A percentile compares a stretch with the other conserved stretches of the same genome.
These are phyloP conservation scores for Starmerella geochares DNA, from an alignment of 805 yeast species.

Conservation along the genomic window DNA sequence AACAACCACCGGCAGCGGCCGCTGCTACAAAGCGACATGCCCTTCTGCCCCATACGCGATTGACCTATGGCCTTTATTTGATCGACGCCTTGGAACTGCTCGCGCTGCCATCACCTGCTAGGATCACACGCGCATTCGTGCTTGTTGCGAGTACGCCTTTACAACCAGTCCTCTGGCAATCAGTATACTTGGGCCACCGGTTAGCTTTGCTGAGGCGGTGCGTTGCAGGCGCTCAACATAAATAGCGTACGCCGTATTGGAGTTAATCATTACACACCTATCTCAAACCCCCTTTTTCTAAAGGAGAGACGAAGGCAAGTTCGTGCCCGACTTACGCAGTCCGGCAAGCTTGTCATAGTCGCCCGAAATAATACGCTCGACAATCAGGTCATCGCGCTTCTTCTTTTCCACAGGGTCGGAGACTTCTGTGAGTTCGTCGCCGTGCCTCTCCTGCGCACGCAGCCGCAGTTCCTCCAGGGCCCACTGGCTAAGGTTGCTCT, in stretches of 20 bases:
- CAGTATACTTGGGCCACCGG: neutral
- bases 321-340: slow-evolving; percentile 31
- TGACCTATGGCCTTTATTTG: neutral
- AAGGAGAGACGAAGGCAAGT: slow-evolving; percentile 31
- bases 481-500: slow-evolving; percentile 56
- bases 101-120: neutral
- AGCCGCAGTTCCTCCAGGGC: slow-evolving; percentile 71
- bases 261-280: neutral
- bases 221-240: neutral
- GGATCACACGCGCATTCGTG: neutral
- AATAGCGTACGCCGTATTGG: neutral
- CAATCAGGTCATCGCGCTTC: slow-evolving; percentile 64
- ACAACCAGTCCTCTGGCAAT: neutral
- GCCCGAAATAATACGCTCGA: slow-evolving; percentile 72
- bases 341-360: slow-evolving; percentile 57
- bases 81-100: neutral
- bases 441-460: slow-evolving; percentile 60
- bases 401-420: slow-evolving; percentile 46
- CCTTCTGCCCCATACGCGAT: neutral
- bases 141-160: neutral
- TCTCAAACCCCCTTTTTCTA: slow-evolving; percentile 15
- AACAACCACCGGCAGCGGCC: too few species aligned
- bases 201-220: neutral
- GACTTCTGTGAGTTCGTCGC: slow-evolving; percentile 29
- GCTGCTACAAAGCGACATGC: too few species aligned